A percentile compares a stretch with the other conserved stretches of the same genome.
Conservation (phyloP, 2,329 filamentous ascomycete genomes). For the Verticillium zaregamsianum region DNA sequence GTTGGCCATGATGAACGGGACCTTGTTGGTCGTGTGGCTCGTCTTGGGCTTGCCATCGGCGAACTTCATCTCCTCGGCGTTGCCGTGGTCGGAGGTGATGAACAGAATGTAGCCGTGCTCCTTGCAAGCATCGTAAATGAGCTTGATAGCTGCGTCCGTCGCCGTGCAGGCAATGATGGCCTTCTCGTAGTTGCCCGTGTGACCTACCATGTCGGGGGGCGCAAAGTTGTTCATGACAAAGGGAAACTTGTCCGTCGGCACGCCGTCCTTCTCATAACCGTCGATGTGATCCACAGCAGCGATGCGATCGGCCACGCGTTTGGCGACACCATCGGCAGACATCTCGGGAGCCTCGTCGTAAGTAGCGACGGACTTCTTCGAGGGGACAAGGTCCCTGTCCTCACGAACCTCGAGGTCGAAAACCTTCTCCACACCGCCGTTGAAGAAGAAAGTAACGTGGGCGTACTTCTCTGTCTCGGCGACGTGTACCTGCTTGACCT, state of each 20-base stretch:
- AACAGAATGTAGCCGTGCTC: constrained; percentile 90
- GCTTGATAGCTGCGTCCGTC: constrained; percentile 90
- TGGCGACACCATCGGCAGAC: constrained; percentile 85
- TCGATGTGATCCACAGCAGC: not conserved
- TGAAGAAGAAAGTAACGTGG: constrained; percentile 99
- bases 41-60: constrained; percentile 95
- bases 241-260: constrained; percentile 60
- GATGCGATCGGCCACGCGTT: constrained; percentile 86
- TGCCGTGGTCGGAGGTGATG: constrained; percentile 94
- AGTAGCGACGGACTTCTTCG: constrained; percentile 83
- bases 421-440: constrained; percentile 94
- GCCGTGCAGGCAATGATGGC: constrained; percentile 79
- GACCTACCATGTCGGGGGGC: constrained; percentile 97
- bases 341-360: constrained; percentile 96
- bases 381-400: constrained; percentile 71
- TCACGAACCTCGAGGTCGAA: constrained; percentile 89
- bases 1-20: constrained; percentile 97
- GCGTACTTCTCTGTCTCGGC: constrained; percentile 99
- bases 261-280: not conserved
- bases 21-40: constrained; percentile 95
- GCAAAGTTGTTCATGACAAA: constrained; percentile 99
- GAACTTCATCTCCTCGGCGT: constrained; percentile 99
- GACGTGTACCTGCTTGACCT: constrained; percentile 88
- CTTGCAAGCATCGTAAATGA: constrained; percentile 91
- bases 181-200: constrained; percentile 95